Conservation (phyloP, 2,329 filamentous ascomycete species). For the Parascedosporium putredinis region DNA sequence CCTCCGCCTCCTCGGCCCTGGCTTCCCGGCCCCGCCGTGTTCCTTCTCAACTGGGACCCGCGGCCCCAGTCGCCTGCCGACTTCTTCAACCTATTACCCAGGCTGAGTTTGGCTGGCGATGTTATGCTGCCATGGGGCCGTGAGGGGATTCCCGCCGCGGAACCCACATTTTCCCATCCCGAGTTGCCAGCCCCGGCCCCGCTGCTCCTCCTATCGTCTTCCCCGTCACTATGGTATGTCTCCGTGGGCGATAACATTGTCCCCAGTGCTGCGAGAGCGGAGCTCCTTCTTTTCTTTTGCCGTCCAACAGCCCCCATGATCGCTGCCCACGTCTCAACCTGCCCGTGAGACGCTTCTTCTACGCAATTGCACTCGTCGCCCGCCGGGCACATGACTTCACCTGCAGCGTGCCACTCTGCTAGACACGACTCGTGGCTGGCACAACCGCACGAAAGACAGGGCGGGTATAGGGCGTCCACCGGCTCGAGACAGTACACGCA, state of each 20-base stretch:
- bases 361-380: slow-evolving; percentile 56
- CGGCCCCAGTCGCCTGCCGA: slow-evolving; percentile 1
- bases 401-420: slow-evolving; percentile 46
- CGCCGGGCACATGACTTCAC: slow-evolving; percentile 48
- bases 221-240: neutral
- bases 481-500: slow-evolving; percentile 56
- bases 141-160: neutral
- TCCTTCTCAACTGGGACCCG: neutral
- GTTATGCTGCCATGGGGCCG: neutral
- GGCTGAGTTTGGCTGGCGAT: slow-evolving; percentile 6
- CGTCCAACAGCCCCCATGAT: slow-evolving; percentile 32
- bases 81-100: slow-evolving; percentile 5
- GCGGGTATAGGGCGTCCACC: slow-evolving; percentile 47
- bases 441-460: slow-evolving; percentile 54
- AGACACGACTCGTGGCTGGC: slow-evolving; percentile 49
- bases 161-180: slow-evolving; percentile 5
- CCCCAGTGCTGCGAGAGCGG: neutral
- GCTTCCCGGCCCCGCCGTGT: neutral
- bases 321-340: slow-evolving; percentile 52
- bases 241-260: neutral
- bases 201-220: neutral
- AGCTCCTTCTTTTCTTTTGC: slow-evolving; percentile 2
- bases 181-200: neutral
- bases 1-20: neutral
- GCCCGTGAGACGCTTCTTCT: slow-evolving; percentile 42